Evolutionary conservation across 371 early-diverging fungal genomes (phyloP).

Genomic region (Mucor indicus): DNA sequence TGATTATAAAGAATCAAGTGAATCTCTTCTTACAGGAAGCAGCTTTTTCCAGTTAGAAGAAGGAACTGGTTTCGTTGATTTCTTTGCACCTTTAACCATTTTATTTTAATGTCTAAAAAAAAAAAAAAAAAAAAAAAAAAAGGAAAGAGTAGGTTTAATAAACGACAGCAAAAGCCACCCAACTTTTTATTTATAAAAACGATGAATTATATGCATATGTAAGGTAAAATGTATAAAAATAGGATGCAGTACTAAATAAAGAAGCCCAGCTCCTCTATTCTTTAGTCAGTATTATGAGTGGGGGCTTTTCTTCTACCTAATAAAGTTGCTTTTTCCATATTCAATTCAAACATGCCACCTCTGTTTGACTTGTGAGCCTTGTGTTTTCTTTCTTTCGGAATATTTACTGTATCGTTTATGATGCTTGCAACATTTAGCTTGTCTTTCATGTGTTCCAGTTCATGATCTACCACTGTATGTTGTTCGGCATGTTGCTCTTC

Average conservation of each 20-base stretch:
- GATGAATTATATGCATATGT: too few species aligned
- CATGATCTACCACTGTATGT: too few species aligned
- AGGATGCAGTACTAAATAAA: too few species aligned
- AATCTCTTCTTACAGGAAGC: slow-evolving; percentile 24
- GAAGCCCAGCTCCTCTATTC: too few species aligned
- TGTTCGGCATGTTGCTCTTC: too few species aligned
- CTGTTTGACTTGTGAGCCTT: slow-evolving; percentile 12
- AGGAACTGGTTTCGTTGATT: slow-evolving; percentile 29
- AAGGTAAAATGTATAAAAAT: too few species aligned
- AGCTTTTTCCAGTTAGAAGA: slow-evolving; percentile 62
- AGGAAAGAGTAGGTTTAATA: too few species aligned
- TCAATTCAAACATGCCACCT: slow-evolving; percentile 41
- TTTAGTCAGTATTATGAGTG: too few species aligned
- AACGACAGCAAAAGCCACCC: too few species aligned
- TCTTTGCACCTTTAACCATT: slow-evolving; percentile 13
- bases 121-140: slow-evolving; percentile 3
- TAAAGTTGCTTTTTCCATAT: slow-evolving; percentile 56
- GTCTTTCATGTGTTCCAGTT: slow-evolving; percentile 3
- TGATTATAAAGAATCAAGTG: too few species aligned
- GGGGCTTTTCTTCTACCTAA: slow-evolving; percentile 49
- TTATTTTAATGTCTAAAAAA: neutral
- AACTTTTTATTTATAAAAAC: too few species aligned
- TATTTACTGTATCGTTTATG: neutral
- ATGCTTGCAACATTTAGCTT: slow-evolving; percentile 1
- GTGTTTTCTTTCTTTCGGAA: too few species aligned